Evolutionary conservation across 192 early-diverging fungal species (phyloP).

Genomic region (Entomortierella beljakovae): DNA sequence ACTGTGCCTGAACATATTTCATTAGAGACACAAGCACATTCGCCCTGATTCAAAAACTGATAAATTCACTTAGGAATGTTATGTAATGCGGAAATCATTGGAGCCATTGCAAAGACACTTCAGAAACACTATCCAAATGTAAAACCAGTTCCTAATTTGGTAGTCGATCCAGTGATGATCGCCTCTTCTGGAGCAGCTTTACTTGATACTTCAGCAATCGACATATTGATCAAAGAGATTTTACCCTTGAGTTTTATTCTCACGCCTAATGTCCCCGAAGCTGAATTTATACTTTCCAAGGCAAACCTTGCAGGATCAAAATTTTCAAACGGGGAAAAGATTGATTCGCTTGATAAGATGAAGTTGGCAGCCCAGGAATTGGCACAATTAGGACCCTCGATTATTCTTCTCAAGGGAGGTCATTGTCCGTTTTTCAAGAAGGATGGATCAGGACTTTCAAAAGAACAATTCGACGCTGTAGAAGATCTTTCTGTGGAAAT

Average conservation of each 20-base stretch:
- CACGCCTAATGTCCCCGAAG: conserved; percentile 90
- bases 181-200: conserved; percentile 76
- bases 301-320: conserved; percentile 12
- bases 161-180: conserved; percentile 92
- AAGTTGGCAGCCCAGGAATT: conserved; percentile 66
- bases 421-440: conserved; percentile 69
- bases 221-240: conserved; percentile 62
- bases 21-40: background rate
- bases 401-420: conserved; percentile 86
- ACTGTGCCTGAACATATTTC: no score
- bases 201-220: conserved; percentile 70
- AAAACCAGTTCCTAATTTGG: conserved; percentile 53
- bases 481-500: conserved; percentile 40
- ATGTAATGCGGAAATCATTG: conserved; percentile 70
- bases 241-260: conserved; percentile 78
- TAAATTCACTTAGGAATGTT: conserved; percentile 69
- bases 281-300: conserved; percentile 70
- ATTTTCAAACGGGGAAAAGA: conserved; percentile 26
- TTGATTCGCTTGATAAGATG: conserved; percentile 72
- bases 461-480: conserved; percentile 21
- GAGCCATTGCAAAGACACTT: conserved; percentile 63
- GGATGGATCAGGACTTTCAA: conserved; percentile 17
- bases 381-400: conserved; percentile 62
- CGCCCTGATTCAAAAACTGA: background rate
- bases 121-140: conserved; percentile 36